Evolutionary conservation across 805 yeast species (phyloP).

Genomic region (Metschnikowia santaceciliae): DNA sequence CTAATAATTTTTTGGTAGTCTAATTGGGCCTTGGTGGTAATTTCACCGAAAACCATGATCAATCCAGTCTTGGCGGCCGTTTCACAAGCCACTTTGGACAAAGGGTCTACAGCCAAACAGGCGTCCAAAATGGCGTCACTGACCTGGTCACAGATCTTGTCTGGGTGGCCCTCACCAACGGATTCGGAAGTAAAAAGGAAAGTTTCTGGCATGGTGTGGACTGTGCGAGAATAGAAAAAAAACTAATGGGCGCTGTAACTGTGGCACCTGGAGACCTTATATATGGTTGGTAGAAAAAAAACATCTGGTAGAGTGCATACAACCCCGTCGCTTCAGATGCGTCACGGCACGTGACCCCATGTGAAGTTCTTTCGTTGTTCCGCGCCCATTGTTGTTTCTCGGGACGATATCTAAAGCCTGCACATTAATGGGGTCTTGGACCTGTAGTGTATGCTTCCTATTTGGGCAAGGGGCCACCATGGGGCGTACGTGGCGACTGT

Average conservation of each 20-base stretch:
- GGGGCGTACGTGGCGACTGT: not conserved
- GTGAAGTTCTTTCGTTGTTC: not conserved
- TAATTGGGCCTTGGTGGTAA: slow-evolving; percentile 91
- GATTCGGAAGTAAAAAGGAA: slow-evolving; percentile 81
- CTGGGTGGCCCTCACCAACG: slow-evolving; percentile 94
- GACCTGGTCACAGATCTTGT: slow-evolving; percentile 97
- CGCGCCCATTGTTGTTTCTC: not conserved
- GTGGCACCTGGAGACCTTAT: slow-evolving; percentile 9
- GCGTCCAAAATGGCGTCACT: slow-evolving; percentile 98
- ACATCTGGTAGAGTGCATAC: not conserved
- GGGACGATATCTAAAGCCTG: not conserved
- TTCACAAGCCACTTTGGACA: slow-evolving; percentile 98
- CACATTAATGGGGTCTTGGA: not conserved
- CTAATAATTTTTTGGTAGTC: slow-evolving; percentile 98
- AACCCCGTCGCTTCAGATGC: slow-evolving; percentile 3
- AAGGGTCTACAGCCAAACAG: slow-evolving; percentile 90
- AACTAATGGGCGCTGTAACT: not conserved
- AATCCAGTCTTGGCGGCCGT: slow-evolving; percentile 99
- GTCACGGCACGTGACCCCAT: slow-evolving; percentile 13
- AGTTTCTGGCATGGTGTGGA: slow-evolving; percentile 25
- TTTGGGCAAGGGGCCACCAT: not conserved
- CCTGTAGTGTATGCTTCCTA: not conserved
- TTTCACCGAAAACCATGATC: slow-evolving; percentile 99
- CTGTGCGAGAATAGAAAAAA: not conserved
- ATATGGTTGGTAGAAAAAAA: slow-evolving; percentile 6